These are phyloP conservation scores for Fusarium caatingaense DNA, from an alignment of 2,329 filamentous ascomycete species.

Conservation along the genomic window DNA sequence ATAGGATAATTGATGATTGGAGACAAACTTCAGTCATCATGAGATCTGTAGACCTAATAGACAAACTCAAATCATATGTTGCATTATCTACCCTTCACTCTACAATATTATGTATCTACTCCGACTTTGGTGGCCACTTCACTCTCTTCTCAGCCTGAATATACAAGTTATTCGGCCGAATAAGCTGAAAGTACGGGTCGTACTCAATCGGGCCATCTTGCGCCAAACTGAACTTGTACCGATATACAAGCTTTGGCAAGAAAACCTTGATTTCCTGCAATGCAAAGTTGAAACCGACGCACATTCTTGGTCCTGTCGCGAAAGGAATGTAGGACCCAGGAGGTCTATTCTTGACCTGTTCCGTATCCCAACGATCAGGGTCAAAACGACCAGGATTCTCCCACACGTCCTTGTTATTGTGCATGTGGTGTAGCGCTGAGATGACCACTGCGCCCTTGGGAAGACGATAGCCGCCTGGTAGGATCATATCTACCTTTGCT, in stretches of 20 bases:
- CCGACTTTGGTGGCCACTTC: slow-evolving; percentile 15
- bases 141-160: slow-evolving; percentile 57
- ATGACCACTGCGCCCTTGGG: slow-evolving; percentile 65
- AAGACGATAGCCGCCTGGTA: slow-evolving; percentile 69
- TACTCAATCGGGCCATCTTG: slow-evolving; percentile 64
- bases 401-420: slow-evolving; percentile 67
- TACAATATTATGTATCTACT: accelerated
- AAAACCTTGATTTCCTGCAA: slow-evolving; percentile 70
- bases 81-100: not conserved
- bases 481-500: slow-evolving; percentile 64
- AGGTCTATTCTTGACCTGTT: slow-evolving; percentile 63
- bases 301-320: slow-evolving; percentile 66
- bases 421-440: slow-evolving; percentile 61
- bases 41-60: not conserved
- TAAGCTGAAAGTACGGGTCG: slow-evolving; percentile 69
- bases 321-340: slow-evolving; percentile 68
- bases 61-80: accelerated
- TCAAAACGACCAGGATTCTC: slow-evolving; percentile 68
- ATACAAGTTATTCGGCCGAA: slow-evolving; percentile 66
- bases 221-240: slow-evolving; percentile 65
- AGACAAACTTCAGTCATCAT: too few species aligned
- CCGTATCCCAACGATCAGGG: slow-evolving; percentile 69
- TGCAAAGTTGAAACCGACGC: slow-evolving; percentile 74
- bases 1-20: not conserved
- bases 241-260: slow-evolving; percentile 66